phyloP scores from a whole-genome alignment of 495 filamentous ascomycete species.

The Neurospora pannonica region DNA sequence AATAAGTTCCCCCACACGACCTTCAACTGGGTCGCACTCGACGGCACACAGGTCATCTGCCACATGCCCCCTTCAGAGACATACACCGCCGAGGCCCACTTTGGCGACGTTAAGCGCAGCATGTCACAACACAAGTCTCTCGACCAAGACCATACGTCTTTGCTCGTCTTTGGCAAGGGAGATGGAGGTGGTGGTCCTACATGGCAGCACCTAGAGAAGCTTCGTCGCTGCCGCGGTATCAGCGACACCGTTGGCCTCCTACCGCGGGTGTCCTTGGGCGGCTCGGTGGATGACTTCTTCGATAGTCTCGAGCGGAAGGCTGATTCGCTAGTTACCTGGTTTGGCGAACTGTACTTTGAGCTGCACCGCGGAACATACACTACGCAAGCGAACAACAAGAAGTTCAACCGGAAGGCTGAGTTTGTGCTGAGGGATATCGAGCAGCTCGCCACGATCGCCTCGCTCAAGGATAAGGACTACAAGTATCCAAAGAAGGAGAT shows the following conservation, averaged over 20 bases:
- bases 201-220: slow-evolving; percentile 88
- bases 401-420: slow-evolving; percentile 81
- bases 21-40: slow-evolving; percentile 93
- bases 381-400: slow-evolving; percentile 94
- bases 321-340: slow-evolving; percentile 85
- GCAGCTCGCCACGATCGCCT: slow-evolving; percentile 77
- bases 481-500: slow-evolving; percentile 86
- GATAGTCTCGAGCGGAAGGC: slow-evolving; percentile 67
- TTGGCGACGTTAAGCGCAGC: slow-evolving; percentile 88
- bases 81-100: slow-evolving; percentile 89
- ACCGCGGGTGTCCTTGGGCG: slow-evolving; percentile 81
- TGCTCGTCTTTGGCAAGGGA: slow-evolving; percentile 91
- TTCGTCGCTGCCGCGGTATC: slow-evolving; percentile 87
- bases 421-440: slow-evolving; percentile 79
- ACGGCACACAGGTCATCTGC: slow-evolving; percentile 92
- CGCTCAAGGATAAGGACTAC: slow-evolving; percentile 58
- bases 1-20: slow-evolving; percentile 98
- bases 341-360: slow-evolving; percentile 96
- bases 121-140: slow-evolving; percentile 90
- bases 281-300: slow-evolving; percentile 95
- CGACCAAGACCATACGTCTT: slow-evolving; percentile 77
- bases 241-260: slow-evolving; percentile 77
- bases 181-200: slow-evolving; percentile 94
- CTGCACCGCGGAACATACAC: slow-evolving; percentile 95
- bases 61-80: slow-evolving; percentile 95